These are phyloP conservation scores for Trifolium subterraneum DNA, from an alignment of 306 rosid species.

Conservation along the genomic window DNA sequence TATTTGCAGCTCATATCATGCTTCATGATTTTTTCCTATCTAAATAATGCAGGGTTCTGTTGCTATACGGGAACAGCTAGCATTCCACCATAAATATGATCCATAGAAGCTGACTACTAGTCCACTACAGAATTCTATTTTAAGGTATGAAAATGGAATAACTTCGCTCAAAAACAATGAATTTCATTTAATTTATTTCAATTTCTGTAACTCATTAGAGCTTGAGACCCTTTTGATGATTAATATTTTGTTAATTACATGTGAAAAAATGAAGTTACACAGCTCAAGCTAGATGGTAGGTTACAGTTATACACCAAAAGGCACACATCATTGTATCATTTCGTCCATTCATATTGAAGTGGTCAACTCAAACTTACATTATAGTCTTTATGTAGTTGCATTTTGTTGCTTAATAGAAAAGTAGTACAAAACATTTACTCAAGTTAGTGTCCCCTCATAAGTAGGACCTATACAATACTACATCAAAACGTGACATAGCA, in stretches of 20 bases:
- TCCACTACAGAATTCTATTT: not conserved
- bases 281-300: not conserved
- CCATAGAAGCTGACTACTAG: not conserved
- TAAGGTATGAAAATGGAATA: constrained; percentile 3
- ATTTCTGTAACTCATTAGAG: not conserved
- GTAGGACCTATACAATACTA: constrained; percentile 15
- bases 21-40: not conserved
- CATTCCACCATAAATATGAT: not conserved
- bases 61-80: not conserved
- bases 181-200: too few relatives aligned
- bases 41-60: constrained; percentile 27
- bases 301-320: constrained; percentile 13
- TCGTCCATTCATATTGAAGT: not conserved
- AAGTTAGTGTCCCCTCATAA: constrained; percentile 10
- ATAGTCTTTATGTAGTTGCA: constrained; percentile 13
- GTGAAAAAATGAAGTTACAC: too few relatives aligned
- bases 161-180: not conserved
- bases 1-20: not conserved
- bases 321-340: not conserved
- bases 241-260: not conserved
- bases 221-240: not conserved
- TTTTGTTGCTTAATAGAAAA: constrained; percentile 1
- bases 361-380: not conserved
- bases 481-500: constrained; percentile 32
- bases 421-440: constrained; percentile 25